Evolutionary conservation across 768 basidiomycete species (phyloP).

Genomic region (Pisolithus marmoratus): DNA sequence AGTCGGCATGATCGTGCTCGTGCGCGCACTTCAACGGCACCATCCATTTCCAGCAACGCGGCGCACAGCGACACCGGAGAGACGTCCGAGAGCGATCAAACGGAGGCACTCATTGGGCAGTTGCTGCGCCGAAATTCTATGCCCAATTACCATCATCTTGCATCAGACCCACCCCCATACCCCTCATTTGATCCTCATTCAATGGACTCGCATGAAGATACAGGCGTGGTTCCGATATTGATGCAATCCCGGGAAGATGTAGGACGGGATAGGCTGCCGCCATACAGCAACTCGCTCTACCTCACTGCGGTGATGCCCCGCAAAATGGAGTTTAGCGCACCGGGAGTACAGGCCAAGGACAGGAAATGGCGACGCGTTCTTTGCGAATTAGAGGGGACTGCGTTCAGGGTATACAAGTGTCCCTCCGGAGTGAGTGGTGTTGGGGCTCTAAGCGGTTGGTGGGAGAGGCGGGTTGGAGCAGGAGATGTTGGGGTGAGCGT

Average conservation of each 20-base stretch:
- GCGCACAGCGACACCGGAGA: conserved; percentile 5
- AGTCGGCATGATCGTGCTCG: conserved; percentile 21
- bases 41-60: conserved; percentile 8
- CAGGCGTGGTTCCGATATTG: background rate
- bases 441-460: conserved; percentile 64
- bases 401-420: conserved; percentile 68
- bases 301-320: conserved; percentile 77
- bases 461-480: conserved; percentile 73
- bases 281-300: conserved; percentile 77
- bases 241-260: conserved; percentile 35
- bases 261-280: conserved; percentile 72
- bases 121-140: conserved; percentile 61
- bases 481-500: conserved; percentile 42
- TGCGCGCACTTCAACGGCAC: conserved; percentile 7
- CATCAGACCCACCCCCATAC: conserved; percentile 64
- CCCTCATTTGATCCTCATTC: conserved; percentile 38
- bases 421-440: conserved; percentile 38
- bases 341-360: conserved; percentile 84
- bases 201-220: conserved; percentile 52
- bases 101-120: conserved; percentile 30
- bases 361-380: conserved; percentile 87
- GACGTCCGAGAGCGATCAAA: conserved; percentile 14
- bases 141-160: conserved; percentile 55
- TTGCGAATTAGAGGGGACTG: conserved; percentile 91
- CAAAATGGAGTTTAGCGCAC: conserved; percentile 88